Percentiles rank a stretch among this genome's conserved stretches.
Evolutionary conservation across 2,329 filamentous ascomycete genomes (phyloP).

Genomic region (Ceratocystiopsis minuta): DNA sequence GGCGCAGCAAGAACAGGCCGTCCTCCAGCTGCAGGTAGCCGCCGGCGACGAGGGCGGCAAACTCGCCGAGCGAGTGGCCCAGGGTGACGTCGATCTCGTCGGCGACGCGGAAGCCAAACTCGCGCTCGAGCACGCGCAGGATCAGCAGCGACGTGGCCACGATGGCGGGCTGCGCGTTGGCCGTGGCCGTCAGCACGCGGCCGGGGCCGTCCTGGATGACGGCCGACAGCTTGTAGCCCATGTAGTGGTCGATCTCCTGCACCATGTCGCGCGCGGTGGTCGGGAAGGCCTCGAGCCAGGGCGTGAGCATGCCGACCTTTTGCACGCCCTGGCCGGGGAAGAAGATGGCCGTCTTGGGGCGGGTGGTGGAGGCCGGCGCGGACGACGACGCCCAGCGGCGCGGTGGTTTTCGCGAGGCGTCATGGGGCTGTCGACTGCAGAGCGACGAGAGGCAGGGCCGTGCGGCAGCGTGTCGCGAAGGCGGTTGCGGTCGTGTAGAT

Average conservation of each 20-base stretch:
- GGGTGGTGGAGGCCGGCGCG: background rate
- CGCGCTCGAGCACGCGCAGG: constrained; percentile 65
- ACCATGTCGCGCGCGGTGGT: constrained; percentile 56
- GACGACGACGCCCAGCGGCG: constrained; percentile 2
- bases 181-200: constrained; percentile 57
- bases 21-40: constrained; percentile 65
- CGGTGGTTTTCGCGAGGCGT: too few relatives aligned
- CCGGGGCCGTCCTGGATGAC: constrained; percentile 70
- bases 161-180: constrained; percentile 85
- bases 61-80: constrained; percentile 85
- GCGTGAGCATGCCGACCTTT: constrained; percentile 68
- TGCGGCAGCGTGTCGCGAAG: too few relatives aligned
- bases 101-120: constrained; percentile 58
- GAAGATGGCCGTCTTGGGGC: constrained; percentile 37
- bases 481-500: too few relatives aligned
- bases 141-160: constrained; percentile 91
- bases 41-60: constrained; percentile 72
- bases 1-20: constrained; percentile 57
- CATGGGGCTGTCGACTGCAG: too few relatives aligned
- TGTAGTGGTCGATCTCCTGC: constrained; percentile 65
- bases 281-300: constrained; percentile 80
- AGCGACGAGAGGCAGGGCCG: too few relatives aligned
- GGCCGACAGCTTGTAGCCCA: constrained; percentile 56
- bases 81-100: constrained; percentile 66
- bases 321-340: constrained; percentile 72